Percentiles rank a stretch among this genome's conserved stretches.
Conservation (phyloP, 371 early-diverging fungal species). For the Dentiscutata heterogama region DNA sequence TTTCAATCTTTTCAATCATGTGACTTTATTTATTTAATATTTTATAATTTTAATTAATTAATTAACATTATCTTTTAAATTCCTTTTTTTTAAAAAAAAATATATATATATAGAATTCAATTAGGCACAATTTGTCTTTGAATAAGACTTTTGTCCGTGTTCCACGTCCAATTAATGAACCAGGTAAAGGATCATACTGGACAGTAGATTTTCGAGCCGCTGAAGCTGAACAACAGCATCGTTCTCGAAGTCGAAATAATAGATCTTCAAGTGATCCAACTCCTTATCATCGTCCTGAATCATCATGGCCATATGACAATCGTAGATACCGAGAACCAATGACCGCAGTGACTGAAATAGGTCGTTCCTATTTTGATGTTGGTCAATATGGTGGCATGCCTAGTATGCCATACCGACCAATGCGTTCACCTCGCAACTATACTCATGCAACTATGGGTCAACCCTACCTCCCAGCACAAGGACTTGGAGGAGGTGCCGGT, state of each 20-base stretch:
- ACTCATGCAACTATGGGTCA: conserved; percentile 12
- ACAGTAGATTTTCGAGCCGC: conserved; percentile 63
- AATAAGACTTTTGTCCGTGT: conserved; percentile 95
- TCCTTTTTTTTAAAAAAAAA: no score
- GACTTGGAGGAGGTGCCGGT: conserved; percentile 33
- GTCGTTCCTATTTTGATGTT: conserved; percentile 22
- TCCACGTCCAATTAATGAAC: conserved; percentile 88
- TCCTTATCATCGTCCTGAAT: conserved; percentile 34
- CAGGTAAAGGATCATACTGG: conserved; percentile 99
- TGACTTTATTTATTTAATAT: no score
- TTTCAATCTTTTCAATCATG: no score
- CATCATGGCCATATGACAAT: conserved; percentile 21
- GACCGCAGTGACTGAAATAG: conserved; percentile 40
- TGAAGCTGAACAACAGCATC: conserved; percentile 45
- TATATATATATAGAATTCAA: conserved; percentile 82
- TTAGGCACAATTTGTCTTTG: conserved; percentile 98
- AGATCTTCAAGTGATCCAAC: conserved; percentile 44
- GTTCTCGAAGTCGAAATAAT: conserved; percentile 44
- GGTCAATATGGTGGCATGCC: conserved; percentile 6
- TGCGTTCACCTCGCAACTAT: conserved; percentile 13
- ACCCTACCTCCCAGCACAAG: conserved; percentile 34
- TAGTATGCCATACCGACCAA: conserved; percentile 7
- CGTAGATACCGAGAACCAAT: conserved; percentile 43
- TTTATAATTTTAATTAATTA: no score
- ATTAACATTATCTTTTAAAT: no score